phyloP scores from a whole-genome alignment of 2,329 filamentous ascomycete genomes.

The Penicillium sp. region DNA sequence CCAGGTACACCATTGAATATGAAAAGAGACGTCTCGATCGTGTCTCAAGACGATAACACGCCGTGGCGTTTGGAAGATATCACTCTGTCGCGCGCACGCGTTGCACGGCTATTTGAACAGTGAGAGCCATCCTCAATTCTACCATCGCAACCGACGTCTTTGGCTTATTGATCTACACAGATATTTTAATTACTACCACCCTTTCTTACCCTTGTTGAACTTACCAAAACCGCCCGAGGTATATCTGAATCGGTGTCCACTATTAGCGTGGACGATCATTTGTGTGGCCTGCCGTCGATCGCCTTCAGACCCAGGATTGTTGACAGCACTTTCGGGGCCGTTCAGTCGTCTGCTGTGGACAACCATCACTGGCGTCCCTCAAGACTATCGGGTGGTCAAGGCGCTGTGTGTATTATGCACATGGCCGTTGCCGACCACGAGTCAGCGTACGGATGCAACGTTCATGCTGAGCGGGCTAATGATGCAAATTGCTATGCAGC shows the following conservation, averaged over 20 bases:
- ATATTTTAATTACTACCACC: conserved; percentile 58
- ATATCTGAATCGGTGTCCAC: conserved; percentile 51
- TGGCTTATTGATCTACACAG: conserved; percentile 27
- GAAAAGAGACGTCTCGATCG: conserved; percentile 28
- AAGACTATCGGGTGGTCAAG: conserved; percentile 58
- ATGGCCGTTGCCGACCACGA: conserved; percentile 58
- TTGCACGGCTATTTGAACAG: conserved; percentile 41
- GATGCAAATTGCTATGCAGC: conserved; percentile 61
- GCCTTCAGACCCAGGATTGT: conserved; percentile 47
- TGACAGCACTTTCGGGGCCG: conserved; percentile 46
- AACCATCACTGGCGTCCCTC: conserved; percentile 52
- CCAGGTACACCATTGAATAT: conserved; percentile 30
- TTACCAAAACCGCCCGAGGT: conserved; percentile 49
- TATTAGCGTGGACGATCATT: conserved; percentile 61
- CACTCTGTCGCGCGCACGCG: conserved; percentile 32
- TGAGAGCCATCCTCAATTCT: conserved; percentile 13
- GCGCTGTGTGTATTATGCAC: conserved; percentile 57
- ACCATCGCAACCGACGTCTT: no score
- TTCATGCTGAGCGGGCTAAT: conserved; percentile 59
- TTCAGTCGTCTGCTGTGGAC: conserved; percentile 55
- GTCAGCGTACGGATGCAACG: conserved; percentile 56
- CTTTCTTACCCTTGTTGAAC: conserved; percentile 57
- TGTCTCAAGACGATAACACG: conserved; percentile 32
- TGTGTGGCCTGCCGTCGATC: conserved; percentile 56
- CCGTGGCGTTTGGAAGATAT: conserved; percentile 48